Evolutionary conservation across 2,329 filamentous ascomycete genomes (phyloP).

Genomic region (Hypoxylon sp.): DNA sequence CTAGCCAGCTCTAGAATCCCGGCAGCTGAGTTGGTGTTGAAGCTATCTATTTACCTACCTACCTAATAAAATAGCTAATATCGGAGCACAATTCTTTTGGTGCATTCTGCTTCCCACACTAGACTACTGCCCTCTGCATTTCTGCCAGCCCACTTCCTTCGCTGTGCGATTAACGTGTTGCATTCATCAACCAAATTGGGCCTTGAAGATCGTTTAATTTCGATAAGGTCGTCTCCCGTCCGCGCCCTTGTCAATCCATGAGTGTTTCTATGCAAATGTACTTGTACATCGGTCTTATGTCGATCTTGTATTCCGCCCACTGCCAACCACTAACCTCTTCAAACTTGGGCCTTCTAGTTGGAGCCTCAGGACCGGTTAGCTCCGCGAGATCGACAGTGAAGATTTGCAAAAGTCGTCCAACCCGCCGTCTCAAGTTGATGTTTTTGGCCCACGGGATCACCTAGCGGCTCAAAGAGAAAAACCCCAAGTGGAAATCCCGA

Average conservation of each 20-base stretch:
- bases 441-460: conserved; percentile 25
- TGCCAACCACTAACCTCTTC: conserved; percentile 23
- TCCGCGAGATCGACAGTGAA: conserved; percentile 35
- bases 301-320: conserved; percentile 33
- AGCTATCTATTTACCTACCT: conserved; percentile 28
- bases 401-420: conserved; percentile 36
- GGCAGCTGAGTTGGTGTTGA: conserved; percentile 27
- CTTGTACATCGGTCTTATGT: conserved; percentile 23
- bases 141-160: conserved; percentile 8
- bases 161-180: conserved; percentile 33
- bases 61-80: conserved; percentile 34
- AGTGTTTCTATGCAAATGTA: conserved; percentile 29
- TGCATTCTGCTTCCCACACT: neutral
- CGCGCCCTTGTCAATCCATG: conserved; percentile 33
- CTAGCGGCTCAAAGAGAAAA: conserved; percentile 30
- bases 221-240: conserved; percentile 40
- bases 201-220: conserved; percentile 41
- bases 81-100: conserved; percentile 13
- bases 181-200: conserved; percentile 38
- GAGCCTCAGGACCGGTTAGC: conserved; percentile 34
- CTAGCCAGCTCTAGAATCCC: conserved; percentile 34
- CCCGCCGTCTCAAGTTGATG: conserved; percentile 43
- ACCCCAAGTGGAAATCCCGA: conserved; percentile 31
- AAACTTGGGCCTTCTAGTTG: conserved; percentile 36
- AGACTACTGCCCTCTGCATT: conserved; percentile 19